These are phyloP conservation scores for Neurospora sp. DNA, from an alignment of 495 filamentous ascomycete species.

Conservation along the genomic window DNA sequence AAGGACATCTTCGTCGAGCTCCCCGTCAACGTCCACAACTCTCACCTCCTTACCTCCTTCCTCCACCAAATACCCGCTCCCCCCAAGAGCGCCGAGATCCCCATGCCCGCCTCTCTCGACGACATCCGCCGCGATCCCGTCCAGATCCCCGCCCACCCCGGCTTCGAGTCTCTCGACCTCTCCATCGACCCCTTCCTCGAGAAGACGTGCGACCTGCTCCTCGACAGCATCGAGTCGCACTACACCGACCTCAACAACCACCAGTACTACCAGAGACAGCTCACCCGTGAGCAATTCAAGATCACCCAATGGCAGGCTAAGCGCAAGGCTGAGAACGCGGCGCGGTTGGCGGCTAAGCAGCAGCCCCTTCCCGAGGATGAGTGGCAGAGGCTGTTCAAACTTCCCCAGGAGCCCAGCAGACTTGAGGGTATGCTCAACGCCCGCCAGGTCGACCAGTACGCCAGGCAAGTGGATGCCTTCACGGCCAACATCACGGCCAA, in stretches of 20 bases:
- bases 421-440: slow-evolving; percentile 88
- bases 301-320: slow-evolving; percentile 93
- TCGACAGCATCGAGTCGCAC: slow-evolving; percentile 94
- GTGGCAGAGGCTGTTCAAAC: slow-evolving; percentile 96
- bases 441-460: slow-evolving; percentile 95
- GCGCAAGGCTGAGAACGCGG: slow-evolving; percentile 88
- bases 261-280: slow-evolving; percentile 93
- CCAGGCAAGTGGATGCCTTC: slow-evolving; percentile 94
- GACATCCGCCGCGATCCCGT: slow-evolving; percentile 51
- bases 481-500: slow-evolving; percentile 81
- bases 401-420: slow-evolving; percentile 85
- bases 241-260: slow-evolving; percentile 98
- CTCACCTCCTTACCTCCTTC: slow-evolving; percentile 89
- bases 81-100: slow-evolving; percentile 48
- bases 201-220: slow-evolving; percentile 90
- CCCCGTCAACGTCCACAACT: slow-evolving; percentile 90
- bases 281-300: slow-evolving; percentile 93
- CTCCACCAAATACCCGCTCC: slow-evolving; percentile 69
- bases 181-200: slow-evolving; percentile 97
- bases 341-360: slow-evolving; percentile 77
- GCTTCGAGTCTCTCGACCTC: slow-evolving; percentile 79
- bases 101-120: slow-evolving; percentile 65
- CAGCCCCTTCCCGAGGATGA: slow-evolving; percentile 86
- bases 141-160: slow-evolving; percentile 64
- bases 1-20: slow-evolving; percentile 89